Conservation (phyloP, 768 basidiomycete species). For the Russula foetens region DNA sequence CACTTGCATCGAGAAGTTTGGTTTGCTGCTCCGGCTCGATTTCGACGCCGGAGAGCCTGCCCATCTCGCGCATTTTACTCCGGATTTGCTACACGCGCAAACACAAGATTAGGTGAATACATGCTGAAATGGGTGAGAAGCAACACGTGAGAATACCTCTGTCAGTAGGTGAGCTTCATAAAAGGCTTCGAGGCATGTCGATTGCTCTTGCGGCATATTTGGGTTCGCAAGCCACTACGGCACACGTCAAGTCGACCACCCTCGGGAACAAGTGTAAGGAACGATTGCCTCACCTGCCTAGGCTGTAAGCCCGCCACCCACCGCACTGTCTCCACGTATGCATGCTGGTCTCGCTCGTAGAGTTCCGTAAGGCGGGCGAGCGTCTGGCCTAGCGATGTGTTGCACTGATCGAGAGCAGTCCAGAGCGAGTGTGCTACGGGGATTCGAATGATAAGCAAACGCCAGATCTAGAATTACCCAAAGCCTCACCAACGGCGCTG, state of each 20-base stretch:
- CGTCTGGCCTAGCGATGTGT: conserved; percentile 48
- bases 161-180: conserved; percentile 47
- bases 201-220: conserved; percentile 35
- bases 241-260: background rate
- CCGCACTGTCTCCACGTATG: conserved; percentile 51
- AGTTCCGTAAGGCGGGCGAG: conserved; percentile 45
- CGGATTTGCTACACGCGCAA: conserved; percentile 63
- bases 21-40: conserved; percentile 92
- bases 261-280: background rate
- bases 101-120: background rate
- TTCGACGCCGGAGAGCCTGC: conserved; percentile 61
- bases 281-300: conserved; percentile 39
- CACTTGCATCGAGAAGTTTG: conserved; percentile 66
- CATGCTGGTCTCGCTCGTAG: conserved; percentile 37
- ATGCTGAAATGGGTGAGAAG: background rate
- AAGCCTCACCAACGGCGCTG: conserved; percentile 40
- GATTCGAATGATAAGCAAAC: background rate
- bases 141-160: conserved; percentile 36
- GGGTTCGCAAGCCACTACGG: conserved; percentile 55
- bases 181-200: conserved; percentile 45
- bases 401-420: conserved; percentile 53
- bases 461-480: background rate
- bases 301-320: conserved; percentile 54
- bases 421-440: conserved; percentile 53
- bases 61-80: conserved; percentile 77